phyloP scores from a whole-genome alignment of 305 asterid species.

The Fraxinus xanthoxyloides region DNA sequence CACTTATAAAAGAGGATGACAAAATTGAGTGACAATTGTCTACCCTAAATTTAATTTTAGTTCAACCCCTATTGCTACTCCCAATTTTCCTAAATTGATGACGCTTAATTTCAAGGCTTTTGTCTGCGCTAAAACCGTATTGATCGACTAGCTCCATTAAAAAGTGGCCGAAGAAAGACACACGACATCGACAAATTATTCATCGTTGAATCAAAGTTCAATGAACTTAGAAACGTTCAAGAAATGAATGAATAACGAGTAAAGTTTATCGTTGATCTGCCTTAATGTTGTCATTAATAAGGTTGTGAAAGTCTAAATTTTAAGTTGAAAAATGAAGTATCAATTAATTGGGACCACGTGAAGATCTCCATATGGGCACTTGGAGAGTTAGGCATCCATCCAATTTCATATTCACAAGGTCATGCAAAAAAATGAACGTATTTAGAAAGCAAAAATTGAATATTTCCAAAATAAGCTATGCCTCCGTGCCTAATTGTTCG shows the following conservation, averaged over 20 bases:
- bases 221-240: neutral
- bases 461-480: conserved; percentile 47
- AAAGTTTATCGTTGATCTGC: neutral
- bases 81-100: neutral
- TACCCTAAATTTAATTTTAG: no score
- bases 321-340: neutral
- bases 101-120: neutral
- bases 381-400: conserved; percentile 67
- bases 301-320: neutral
- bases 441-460: conserved; percentile 47
- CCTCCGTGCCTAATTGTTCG: conserved; percentile 56
- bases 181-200: neutral
- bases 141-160: neutral
- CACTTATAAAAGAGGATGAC: no score
- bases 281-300: neutral
- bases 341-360: conserved; percentile 36
- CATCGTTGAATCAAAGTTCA: neutral
- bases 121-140: neutral
- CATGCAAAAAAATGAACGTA: conserved; percentile 33
- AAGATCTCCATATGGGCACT: conserved; percentile 29
- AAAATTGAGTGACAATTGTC: no score
- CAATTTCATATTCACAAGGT: conserved; percentile 29
- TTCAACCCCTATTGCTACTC: no score
- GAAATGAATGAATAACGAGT: neutral
- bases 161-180: neutral